Base-by-base conservation (phyloP, 768 basidiomycete genomes). In the Hebeloma cylindrosporum region DNA sequence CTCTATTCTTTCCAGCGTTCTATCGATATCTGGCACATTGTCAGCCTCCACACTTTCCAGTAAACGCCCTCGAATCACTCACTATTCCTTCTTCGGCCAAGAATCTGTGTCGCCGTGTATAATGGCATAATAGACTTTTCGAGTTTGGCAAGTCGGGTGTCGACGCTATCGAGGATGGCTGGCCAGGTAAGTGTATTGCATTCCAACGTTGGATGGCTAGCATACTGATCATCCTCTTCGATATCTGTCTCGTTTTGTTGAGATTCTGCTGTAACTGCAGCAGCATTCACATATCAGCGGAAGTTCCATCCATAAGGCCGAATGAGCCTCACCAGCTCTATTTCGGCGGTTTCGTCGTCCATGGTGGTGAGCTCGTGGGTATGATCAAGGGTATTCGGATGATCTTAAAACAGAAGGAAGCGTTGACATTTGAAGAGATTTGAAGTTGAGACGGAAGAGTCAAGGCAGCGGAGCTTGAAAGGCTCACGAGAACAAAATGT, bases 161-260 rank as follows among this genome's bases (percentile, higher is more conserved):
- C 91, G 57, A 92, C 90, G 56, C 85, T 90, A 50, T 85, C 82
- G 38, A 93, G 72, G 54, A 92, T 84, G 34, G 85, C 90, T 93
- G 60, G 58, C 53, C 53, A 63, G 50, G 48, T 72, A 42, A 70
- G 68, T 50, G 57, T 38, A 16, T 39, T 44, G 45, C 30, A 23
- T 7, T 22, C 13, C 7, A 18, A 44, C 9, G 25, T 13, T 22
- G 16, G n/a, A 10, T 26, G 13, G 21, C 34, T 18, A 30, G 60
- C 85, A 43, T 68, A 92, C 88, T 79, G 48, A 80, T 90, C 89
- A 93, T 92, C 39, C 87, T 74, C 57, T 86, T 85, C 1, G 89
- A 91, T 48, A 89, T 85, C 57, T 88, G 88, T 16, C 79, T 78
- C 0, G 89, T 92, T 67, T 91, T 92, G 63, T 86, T 82, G 31